These are phyloP conservation scores for Blumeria hordei DNA, from an alignment of 2,329 filamentous ascomycete genomes.

Conservation along the genomic window DNA sequence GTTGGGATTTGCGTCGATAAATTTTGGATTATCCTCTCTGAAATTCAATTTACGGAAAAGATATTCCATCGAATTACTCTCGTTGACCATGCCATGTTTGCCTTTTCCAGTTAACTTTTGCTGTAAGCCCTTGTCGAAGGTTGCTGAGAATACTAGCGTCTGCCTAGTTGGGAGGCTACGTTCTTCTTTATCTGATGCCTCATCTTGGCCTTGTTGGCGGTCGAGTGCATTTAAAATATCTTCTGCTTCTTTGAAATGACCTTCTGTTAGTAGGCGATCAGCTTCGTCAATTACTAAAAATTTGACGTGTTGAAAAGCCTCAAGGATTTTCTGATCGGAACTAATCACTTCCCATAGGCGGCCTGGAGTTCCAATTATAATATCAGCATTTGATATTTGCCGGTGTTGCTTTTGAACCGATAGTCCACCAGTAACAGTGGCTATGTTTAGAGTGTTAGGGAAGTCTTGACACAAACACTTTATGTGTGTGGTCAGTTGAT, in stretches of 20 bases:
- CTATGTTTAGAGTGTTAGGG: constrained; percentile 42
- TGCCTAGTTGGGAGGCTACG: constrained; percentile 34
- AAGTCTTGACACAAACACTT: constrained; percentile 43
- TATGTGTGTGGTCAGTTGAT: constrained; percentile 72
- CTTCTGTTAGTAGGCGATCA: constrained; percentile 72
- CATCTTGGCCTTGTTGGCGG: constrained; percentile 24
- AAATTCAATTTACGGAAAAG: constrained; percentile 79
- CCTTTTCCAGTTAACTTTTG: constrained; percentile 65
- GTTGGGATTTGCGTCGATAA: constrained; percentile 74
- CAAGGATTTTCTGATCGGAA: constrained; percentile 42
- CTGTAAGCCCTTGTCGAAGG: constrained; percentile 76
- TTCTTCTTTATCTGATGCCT: constrained; percentile 22
- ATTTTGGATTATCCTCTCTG: constrained; percentile 58
- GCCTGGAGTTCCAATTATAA: constrained; percentile 83
- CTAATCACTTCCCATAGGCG: constrained; percentile 86
- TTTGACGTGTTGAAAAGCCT: constrained; percentile 44
- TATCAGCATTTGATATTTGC: constrained; percentile 59
- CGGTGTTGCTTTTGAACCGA: constrained; percentile 90
- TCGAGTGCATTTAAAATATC: constrained; percentile 70
- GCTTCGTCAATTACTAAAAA: constrained; percentile 90
- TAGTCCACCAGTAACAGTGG: constrained; percentile 73
- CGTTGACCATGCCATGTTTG: constrained; percentile 31
- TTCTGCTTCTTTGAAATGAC: constrained; percentile 84
- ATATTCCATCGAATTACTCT: constrained; percentile 70
- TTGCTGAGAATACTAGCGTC: constrained; percentile 89